phyloP scores from a whole-genome alignment of 805 yeast species.

The Hermanozyma aechmeae region DNA sequence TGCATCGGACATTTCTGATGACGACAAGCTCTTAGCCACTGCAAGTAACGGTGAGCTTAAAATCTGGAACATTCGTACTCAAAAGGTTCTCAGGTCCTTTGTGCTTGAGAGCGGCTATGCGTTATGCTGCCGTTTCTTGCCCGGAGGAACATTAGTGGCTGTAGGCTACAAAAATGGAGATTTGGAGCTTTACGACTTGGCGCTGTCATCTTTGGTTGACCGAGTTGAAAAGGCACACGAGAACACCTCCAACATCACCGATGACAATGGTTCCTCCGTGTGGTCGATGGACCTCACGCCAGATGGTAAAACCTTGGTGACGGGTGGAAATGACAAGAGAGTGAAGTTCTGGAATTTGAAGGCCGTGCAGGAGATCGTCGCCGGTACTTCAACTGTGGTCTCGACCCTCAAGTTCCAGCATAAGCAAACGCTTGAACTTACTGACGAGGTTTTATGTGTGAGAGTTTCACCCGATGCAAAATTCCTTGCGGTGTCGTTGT shows the following conservation, averaged over 20 bases:
- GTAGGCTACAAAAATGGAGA: conserved; percentile 86
- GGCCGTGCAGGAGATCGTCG: conserved; percentile 56
- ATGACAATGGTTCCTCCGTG: conserved; percentile 45
- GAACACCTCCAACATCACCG: conserved; percentile 8
- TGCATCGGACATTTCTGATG: conserved; percentile 72
- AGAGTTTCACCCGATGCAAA: conserved; percentile 73
- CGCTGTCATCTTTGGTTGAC: conserved; percentile 67
- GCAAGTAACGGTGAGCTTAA: conserved; percentile 88
- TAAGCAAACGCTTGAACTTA: conserved; percentile 72
- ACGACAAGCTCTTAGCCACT: conserved; percentile 71
- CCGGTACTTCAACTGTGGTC: conserved; percentile 51
- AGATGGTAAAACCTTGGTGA: conserved; percentile 76
- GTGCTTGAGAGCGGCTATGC: conserved; percentile 72
- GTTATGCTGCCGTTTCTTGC: conserved; percentile 68
- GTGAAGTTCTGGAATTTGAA: conserved; percentile 85
- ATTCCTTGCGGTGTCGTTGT: conserved; percentile 70
- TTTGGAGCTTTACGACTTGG: conserved; percentile 76
- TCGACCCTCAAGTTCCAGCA: conserved; percentile 57
- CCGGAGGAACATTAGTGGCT: conserved; percentile 83
- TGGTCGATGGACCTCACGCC: conserved; percentile 86
- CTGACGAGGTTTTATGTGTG: conserved; percentile 77
- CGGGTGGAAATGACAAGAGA: conserved; percentile 90
- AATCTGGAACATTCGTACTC: conserved; percentile 74
- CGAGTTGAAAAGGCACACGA: conserved; percentile 60
- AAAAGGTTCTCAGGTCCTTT: conserved; percentile 74